Percentiles rank a stretch among this genome's conserved stretches.
Evolutionary conservation across 345 rosid genomes (phyloP).

Genomic region (Salix dunnii): DNA sequence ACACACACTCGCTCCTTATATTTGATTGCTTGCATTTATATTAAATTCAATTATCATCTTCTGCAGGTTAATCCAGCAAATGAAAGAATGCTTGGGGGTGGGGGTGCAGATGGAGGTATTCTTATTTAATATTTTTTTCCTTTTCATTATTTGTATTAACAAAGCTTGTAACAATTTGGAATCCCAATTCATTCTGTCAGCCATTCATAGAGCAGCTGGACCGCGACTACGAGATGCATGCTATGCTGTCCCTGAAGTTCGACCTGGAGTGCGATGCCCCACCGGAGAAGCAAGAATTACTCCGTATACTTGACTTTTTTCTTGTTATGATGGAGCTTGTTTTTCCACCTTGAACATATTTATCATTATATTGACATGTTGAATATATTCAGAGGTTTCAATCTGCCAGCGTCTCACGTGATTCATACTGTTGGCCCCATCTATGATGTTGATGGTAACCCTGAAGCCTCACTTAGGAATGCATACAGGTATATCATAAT

Average conservation of each 20-base stretch:
- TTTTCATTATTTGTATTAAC: background rate
- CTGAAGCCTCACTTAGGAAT: conserved; percentile 47
- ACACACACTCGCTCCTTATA: background rate
- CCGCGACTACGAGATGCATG: conserved; percentile 68
- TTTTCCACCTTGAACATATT: background rate
- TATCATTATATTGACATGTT: background rate
- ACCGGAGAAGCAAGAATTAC: conserved; percentile 87
- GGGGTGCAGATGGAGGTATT: conserved; percentile 91
- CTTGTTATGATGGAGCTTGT: background rate
- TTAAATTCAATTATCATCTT: background rate
- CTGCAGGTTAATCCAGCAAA: conserved; percentile 78
- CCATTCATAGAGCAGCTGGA: conserved; percentile 82
- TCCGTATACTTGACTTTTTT: conserved; percentile 32
- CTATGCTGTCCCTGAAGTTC: conserved; percentile 59
- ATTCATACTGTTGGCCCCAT: conserved; percentile 85
- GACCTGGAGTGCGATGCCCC: conserved; percentile 70
- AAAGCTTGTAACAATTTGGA: background rate
- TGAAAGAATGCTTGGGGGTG: conserved; percentile 87
- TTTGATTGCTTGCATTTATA: background rate
- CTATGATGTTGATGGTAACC: conserved; percentile 48
- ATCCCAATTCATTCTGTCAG: conserved; percentile 25
- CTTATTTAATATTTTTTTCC: background rate
- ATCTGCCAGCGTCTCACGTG: conserved; percentile 64
- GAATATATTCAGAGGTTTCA: conserved; percentile 60
- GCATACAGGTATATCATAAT: conserved; percentile 50